A percentile compares a stretch with the other conserved stretches of the same genome.
Evolutionary conservation across 768 basidiomycete genomes (phyloP).

Genomic region (Butyriboletus loyo): DNA sequence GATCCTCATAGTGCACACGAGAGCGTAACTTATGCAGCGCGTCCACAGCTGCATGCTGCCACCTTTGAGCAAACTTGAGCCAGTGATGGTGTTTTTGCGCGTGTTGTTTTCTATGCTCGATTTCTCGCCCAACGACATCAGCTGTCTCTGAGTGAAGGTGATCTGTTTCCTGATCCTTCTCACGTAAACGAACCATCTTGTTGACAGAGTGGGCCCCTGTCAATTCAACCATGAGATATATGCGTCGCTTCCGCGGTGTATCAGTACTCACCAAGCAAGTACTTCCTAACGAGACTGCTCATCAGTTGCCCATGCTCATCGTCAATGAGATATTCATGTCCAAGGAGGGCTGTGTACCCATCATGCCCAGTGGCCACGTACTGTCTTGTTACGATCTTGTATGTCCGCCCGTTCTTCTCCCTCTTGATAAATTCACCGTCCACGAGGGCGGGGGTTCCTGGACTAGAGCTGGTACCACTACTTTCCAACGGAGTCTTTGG

Average conservation of each 20-base stretch:
- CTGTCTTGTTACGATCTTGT: constrained; percentile 80
- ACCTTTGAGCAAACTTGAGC: constrained; percentile 37
- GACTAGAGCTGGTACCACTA: constrained; percentile 18
- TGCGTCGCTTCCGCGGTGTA: background rate
- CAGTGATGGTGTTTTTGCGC: constrained; percentile 18
- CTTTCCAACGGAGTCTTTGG: constrained; percentile 18
- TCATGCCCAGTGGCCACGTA: constrained; percentile 87
- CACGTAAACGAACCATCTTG: constrained; percentile 45
- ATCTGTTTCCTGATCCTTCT: constrained; percentile 26
- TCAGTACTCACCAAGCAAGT: constrained; percentile 62
- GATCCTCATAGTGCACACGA: constrained; percentile 51
- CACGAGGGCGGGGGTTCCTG: constrained; percentile 33
- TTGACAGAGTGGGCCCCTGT: constrained; percentile 75
- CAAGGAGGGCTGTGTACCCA: constrained; percentile 69
- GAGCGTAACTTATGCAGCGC: constrained; percentile 47
- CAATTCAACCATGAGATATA: constrained; percentile 8
- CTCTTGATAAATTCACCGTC: constrained; percentile 55
- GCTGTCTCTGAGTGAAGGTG: constrained; percentile 45
- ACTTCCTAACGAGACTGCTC: constrained; percentile 77
- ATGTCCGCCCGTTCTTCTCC: constrained; percentile 52
- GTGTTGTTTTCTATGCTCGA: constrained; percentile 36
- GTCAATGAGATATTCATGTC: constrained; percentile 68
- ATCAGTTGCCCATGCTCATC: constrained; percentile 79
- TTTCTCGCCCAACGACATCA: constrained; percentile 46
- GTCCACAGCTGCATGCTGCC: constrained; percentile 45